Evolutionary conservation across 805 yeast genomes (phyloP).

Genomic region (Komagataella kurtzmanii): DNA sequence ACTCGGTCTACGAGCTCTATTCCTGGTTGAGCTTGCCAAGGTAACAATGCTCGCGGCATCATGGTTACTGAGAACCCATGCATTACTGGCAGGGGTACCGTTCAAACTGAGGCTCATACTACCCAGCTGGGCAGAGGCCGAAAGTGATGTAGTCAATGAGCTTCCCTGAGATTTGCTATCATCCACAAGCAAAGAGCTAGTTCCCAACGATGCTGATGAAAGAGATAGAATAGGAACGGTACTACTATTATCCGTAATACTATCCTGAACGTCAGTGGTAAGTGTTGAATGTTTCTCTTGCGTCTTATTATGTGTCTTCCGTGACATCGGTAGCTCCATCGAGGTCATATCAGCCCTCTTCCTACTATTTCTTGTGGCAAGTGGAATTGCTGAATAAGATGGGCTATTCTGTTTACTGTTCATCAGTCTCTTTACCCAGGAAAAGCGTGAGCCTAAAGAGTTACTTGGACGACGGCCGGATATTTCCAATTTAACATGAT

Average conservation of each 20-base stretch:
- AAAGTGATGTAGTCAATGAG: constrained; percentile 35
- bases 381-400: not conserved
- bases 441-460: constrained; percentile 10
- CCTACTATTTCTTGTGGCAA: not conserved
- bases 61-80: not conserved
- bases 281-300: constrained; percentile 2
- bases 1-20: constrained; percentile 15
- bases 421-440: constrained; percentile 21
- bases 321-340: not conserved
- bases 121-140: constrained; percentile 14
- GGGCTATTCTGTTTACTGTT: constrained; percentile 7
- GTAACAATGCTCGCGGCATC: constrained; percentile 20
- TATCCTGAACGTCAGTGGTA: not conserved
- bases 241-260: constrained; percentile 23
- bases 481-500: not conserved
- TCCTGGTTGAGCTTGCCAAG: constrained; percentile 19
- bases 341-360: not conserved
- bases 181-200: constrained; percentile 4
- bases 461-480: not conserved
- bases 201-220: constrained; percentile 23
- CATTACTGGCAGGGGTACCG: not conserved
- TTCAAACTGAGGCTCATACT: constrained; percentile 1
- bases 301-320: constrained; percentile 1
- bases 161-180: not conserved
- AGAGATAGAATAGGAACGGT: constrained; percentile 35